Conservation (phyloP, 1,139 yeast species). For the Yamadazyma conglobata region DNA sequence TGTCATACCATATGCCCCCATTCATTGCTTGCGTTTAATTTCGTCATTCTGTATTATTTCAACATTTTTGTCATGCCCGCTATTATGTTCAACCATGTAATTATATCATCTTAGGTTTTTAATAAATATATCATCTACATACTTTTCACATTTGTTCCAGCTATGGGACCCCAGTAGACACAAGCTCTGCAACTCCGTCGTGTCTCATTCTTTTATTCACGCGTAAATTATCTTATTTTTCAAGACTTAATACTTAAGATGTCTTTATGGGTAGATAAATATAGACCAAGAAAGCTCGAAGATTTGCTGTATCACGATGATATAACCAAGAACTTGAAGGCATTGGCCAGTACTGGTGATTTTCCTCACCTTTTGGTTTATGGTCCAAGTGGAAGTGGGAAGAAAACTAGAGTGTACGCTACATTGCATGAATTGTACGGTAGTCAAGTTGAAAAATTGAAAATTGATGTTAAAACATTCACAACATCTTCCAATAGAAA, state of each 20-base stretch:
- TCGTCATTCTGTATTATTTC: too few relatives aligned
- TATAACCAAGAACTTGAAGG: conserved; percentile 60
- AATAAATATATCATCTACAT: too few relatives aligned
- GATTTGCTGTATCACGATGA: conserved; percentile 64
- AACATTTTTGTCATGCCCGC: too few relatives aligned
- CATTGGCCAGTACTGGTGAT: conserved; percentile 74
- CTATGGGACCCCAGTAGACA: too few relatives aligned
- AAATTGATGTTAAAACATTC: conserved; percentile 85
- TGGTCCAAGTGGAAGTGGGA: conserved; percentile 97
- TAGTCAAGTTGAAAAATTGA: conserved; percentile 71
- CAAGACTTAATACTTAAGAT: conserved; percentile 37
- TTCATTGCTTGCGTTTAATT: too few relatives aligned
- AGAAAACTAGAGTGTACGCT: conserved; percentile 88
- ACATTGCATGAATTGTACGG: conserved; percentile 81
- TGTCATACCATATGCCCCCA: too few relatives aligned
- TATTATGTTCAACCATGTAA: too few relatives aligned
- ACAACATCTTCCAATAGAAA: conserved; percentile 69
- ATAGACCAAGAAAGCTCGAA: conserved; percentile 71
- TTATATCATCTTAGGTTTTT: too few relatives aligned
- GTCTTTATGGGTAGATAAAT: conserved; percentile 97
- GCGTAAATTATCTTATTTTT: not conserved
- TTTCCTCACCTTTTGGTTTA: conserved; percentile 89
- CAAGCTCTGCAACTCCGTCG: too few relatives aligned
- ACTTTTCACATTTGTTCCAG: too few relatives aligned
- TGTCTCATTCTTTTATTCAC: too few relatives aligned